Evolutionary conservation across 108 stramenopile species (phyloP), one percentile per base, ranked within the genome.

Genomic region (Thalassiosira profunda): DNA sequence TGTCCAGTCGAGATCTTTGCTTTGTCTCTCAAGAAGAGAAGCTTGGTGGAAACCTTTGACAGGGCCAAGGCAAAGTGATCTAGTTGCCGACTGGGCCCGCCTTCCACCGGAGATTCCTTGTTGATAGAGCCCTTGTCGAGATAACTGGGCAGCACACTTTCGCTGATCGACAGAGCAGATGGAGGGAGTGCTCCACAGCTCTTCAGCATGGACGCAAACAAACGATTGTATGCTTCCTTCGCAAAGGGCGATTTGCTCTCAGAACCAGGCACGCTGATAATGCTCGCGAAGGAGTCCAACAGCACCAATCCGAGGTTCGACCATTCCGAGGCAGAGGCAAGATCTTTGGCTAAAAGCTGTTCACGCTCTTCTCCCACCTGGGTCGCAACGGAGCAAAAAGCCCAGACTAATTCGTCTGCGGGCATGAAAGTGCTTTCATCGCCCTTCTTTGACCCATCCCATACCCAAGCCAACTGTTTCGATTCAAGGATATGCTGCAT

Each of bases 341-440:
- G 41, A 75, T 75, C 66, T 24, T 61, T 75, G 5, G 66, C 44
- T 33, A 75, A 38, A 10, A 33, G 24, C 37, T 53, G 31, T 26
- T 61, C 51, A 21, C 37, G 57, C 15, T 46, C 48, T 15, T 46
- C 41, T 11, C 64, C 70, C n/a, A 71, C 26, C 57, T 66, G 69
- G 1, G 52, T 44, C 3, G 57, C 55, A 1, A 59, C 41, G 7
- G 77, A 65, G 25, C 77, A 71, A 55, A 70, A 79, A 29, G 57
- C 46, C 77, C 77, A 79, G 15, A 79, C 37, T 20, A 70, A 33
- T 47, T 71, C 77, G 61, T 71, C 58, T 20, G 48, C 64, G 18
- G 69, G 63, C 25, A 44, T 33, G 31, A 51, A 70, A 23, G 33
- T 35, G 10, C 17, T 41, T 53, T 52, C 33, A 40, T 40, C 49